Conservation (phyloP, 164 flowering plant genomes). For the Houttuynia cordata region DNA sequence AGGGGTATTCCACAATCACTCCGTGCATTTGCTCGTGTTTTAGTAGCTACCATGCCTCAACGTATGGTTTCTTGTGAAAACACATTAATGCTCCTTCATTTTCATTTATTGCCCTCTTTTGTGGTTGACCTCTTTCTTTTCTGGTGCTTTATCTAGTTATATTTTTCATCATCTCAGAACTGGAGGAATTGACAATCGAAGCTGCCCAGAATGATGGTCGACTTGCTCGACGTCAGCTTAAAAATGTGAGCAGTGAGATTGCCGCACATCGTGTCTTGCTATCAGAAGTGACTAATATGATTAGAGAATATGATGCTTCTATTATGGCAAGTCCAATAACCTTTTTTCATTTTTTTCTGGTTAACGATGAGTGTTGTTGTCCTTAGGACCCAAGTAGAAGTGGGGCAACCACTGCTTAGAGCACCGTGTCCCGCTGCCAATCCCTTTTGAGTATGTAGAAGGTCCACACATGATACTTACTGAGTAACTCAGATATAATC, state of each 20-base stretch:
- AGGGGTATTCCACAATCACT: slow-evolving; percentile 86
- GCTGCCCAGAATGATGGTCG: slow-evolving; percentile 71
- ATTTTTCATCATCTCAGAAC: slow-evolving; percentile 35
- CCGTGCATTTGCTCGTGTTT: slow-evolving; percentile 74
- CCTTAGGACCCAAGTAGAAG: no score
- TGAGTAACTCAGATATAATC: no score
- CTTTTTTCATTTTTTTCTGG: no score
- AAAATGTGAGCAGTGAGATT: slow-evolving; percentile 32
- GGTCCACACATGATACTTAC: no score
- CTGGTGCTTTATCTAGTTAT: no score
- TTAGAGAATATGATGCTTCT: no score
- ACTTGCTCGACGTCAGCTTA: slow-evolving; percentile 59
- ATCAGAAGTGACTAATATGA: slow-evolving; percentile 22
- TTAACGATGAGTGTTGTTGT: no score
- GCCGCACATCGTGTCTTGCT: slow-evolving; percentile 53
- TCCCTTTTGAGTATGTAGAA: no score
- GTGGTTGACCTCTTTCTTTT: not conserved
- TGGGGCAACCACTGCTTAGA: no score
- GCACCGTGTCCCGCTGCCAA: no score
- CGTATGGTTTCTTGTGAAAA: slow-evolving; percentile 18
- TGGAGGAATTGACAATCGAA: slow-evolving; percentile 42
- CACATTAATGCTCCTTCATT: not conserved
- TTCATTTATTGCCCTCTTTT: no score
- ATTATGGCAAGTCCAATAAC: slow-evolving; percentile 43
- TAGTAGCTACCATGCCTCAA: slow-evolving; percentile 37